Conservation (phyloP, 176 grass and related monocot genomes). For the Hordeum vulgare region MorexV3_pseudomolecules_assembly NC_058520.1:77574790-77575289, state of each 20-base stretch:
- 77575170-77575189: neutral
- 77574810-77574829: neutral
- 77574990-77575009: constrained; percentile 94
- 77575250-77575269: neutral
- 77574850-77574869: neutral
- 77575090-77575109: neutral
- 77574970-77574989: constrained; percentile 57
- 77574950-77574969: neutral
- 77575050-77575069: constrained; percentile 68
- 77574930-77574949: neutral
- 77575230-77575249: neutral
- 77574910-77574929: neutral
- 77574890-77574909: neutral
- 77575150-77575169: neutral
- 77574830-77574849: neutral
- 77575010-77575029: constrained; percentile 93
- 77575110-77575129: neutral
- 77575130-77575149: neutral
- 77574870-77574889: neutral
- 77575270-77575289: neutral
- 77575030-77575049: constrained; percentile 74
- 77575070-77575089: neutral
- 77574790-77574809: neutral
- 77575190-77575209: neutral
- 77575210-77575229: constrained; percentile 5